Percentiles rank a stretch among this genome's conserved stretches.
phyloP scores from a whole-genome alignment of 495 filamentous ascomycete genomes.

The Penicillium daleae region DNA sequence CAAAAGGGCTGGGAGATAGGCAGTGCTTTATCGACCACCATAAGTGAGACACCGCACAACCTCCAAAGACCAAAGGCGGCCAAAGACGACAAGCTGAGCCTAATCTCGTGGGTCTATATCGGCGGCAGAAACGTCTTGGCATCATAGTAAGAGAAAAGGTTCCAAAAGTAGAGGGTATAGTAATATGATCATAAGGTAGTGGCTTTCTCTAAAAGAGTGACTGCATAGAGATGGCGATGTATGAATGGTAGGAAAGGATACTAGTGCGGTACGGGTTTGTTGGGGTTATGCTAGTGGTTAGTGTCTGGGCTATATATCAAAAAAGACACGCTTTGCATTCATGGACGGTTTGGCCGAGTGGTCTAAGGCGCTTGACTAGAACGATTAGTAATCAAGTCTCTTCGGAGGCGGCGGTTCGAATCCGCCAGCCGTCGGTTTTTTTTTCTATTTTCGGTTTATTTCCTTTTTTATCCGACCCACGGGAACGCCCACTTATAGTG shows the following conservation, averaged over 20 bases:
- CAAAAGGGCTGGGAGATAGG: no score
- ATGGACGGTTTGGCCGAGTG: conserved; percentile 8
- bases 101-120: background rate
- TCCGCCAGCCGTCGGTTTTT: conserved; percentile 1
- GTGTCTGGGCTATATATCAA: background rate
- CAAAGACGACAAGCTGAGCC: no score
- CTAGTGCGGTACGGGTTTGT: no score
- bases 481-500: background rate
- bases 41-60: no score
- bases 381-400: conserved; percentile 8
- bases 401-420: conserved; percentile 6
- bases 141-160: no score
- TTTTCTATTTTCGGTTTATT: background rate
- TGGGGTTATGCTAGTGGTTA: no score
- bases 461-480: background rate
- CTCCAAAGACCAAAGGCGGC: no score
- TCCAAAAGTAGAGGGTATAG: background rate
- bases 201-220: no score
- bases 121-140: background rate
- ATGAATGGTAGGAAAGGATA: no score
- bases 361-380: conserved; percentile 12
- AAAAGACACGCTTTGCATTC: background rate
- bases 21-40: no score
- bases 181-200: no score
- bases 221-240: no score